A percentile compares a stretch with the other conserved stretches of the same genome.
These are phyloP conservation scores for Aquilaria yunnanensis DNA, from an alignment of 345 rosid species.

Conservation along the genomic window DNA sequence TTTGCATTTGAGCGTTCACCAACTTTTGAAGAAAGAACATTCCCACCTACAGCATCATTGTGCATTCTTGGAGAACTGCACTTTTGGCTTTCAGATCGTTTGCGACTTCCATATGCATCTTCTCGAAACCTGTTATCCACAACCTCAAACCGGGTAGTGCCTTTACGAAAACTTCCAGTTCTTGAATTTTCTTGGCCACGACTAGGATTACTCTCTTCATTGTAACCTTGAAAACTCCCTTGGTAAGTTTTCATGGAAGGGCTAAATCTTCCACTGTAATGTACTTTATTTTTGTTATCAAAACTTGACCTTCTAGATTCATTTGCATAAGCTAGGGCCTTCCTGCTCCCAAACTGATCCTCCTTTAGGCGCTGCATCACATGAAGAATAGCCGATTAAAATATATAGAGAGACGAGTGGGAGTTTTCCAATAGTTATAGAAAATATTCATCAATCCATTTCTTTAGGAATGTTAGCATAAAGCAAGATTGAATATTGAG, in stretches of 20 bases:
- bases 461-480: background rate
- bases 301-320: conserved; percentile 38
- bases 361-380: conserved; percentile 38
- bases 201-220: conserved; percentile 50
- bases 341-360: conserved; percentile 34
- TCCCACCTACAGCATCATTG: conserved; percentile 25
- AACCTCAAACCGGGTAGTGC: conserved; percentile 66
- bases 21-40: conserved; percentile 20
- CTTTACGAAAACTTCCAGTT: conserved; percentile 39
- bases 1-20: conserved; percentile 23
- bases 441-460: background rate
- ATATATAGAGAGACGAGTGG: background rate
- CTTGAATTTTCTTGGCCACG: conserved; percentile 36
- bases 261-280: conserved; percentile 24
- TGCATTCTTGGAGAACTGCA: conserved; percentile 24
- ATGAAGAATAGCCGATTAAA: conserved; percentile 9
- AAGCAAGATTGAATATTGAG: background rate
- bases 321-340: conserved; percentile 22
- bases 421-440: background rate
- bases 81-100: conserved; percentile 20
- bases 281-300: conserved; percentile 28
- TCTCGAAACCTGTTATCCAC: conserved; percentile 81
- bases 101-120: conserved; percentile 25
- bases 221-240: conserved; percentile 28
- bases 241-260: conserved; percentile 37